These are phyloP conservation scores for Gigaspora rosea DNA, from an alignment of 192 early-diverging fungal species.

Conservation along the genomic window DNA sequence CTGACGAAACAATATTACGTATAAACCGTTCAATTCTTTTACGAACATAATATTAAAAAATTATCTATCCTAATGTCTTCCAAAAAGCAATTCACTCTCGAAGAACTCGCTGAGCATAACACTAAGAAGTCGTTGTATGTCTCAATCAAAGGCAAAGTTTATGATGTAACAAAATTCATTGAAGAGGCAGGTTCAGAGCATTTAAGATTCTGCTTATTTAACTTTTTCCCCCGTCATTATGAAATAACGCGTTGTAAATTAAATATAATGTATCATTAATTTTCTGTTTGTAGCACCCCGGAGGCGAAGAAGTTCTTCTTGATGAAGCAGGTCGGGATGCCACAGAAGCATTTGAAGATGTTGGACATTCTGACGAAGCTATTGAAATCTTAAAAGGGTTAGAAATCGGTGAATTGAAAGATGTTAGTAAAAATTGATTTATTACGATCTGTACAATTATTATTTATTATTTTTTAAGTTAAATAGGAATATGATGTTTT, in stretches of 20 bases:
- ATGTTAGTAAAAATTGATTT: conserved; percentile 41
- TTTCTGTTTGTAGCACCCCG: conserved; percentile 75
- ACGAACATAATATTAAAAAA: too few relatives aligned
- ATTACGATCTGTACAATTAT: too few relatives aligned
- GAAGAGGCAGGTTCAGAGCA: conserved; percentile 58
- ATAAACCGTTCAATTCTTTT: too few relatives aligned
- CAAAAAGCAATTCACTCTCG: conserved; percentile 57
- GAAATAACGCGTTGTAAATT: background rate
- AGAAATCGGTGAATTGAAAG: conserved; percentile 73
- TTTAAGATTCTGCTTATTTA: background rate
- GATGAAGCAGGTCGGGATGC: conserved; percentile 91
- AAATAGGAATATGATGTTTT: too few relatives aligned
- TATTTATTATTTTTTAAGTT: too few relatives aligned
- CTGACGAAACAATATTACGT: too few relatives aligned
- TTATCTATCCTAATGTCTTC: conserved; percentile 48
- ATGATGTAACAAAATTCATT: conserved; percentile 77
- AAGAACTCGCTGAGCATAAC: conserved; percentile 74
- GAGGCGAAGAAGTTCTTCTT: conserved; percentile 95
- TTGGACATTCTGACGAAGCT: conserved; percentile 96
- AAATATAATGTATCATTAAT: background rate
- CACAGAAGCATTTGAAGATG: conserved; percentile 93
- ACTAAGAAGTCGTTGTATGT: conserved; percentile 79
- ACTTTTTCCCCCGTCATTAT: background rate
- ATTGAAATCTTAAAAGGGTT: conserved; percentile 77
- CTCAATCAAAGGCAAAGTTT: conserved; percentile 76